Base-by-base conservation (phyloP, 2,329 filamentous ascomycete genomes). In the Botryotinia calthae region DNA sequence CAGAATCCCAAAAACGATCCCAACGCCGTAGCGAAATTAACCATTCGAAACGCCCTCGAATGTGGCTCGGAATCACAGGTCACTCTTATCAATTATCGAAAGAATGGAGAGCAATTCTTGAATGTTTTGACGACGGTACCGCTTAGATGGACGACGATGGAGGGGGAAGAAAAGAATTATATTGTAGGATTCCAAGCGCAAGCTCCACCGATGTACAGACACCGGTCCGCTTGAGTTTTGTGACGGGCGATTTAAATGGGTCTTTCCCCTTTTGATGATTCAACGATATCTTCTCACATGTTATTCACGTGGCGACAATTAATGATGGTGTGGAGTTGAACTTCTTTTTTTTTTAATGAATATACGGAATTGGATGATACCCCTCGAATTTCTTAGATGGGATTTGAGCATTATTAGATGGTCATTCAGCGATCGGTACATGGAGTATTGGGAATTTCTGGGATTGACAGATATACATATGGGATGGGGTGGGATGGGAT, bases 71-170 rank as follows among this genome's bases (percentile, higher is more conserved):
- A 98, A 82, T 91, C 94, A 2, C 94, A 97, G 80, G 93, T 95
- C 76, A 95, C 93, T 78, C 83, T 98, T 42, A 95, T 98, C 82
- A 98, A 98, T 82, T 98, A 97, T 79, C 89, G 93, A 71, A 95
- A 97, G 82, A 94, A 94, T 48, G 95, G 95, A 2, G 94, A 97
- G 79, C 93, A 93, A 0, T 98, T 98, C 79, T 89, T 97, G 81
- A 98, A 98, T 79, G 84, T 98, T 10, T 85, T 98, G 63, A 98
- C 95, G 16, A 95, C 97, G 90, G 96, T 98, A 70, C 95, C 95
- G 0, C 95, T 98, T 70, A 87, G 89, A 0, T 97, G 93, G 93
- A 90, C 91, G 65, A 73, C 37, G 6, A 44, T 42, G 7, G 73
- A 71, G 25, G 64, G 72, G 22, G 66, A 65, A 40, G 65, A 48